Conservation (phyloP, 2,329 filamentous ascomycete species). For the Thielaviopsis populi region DNA sequence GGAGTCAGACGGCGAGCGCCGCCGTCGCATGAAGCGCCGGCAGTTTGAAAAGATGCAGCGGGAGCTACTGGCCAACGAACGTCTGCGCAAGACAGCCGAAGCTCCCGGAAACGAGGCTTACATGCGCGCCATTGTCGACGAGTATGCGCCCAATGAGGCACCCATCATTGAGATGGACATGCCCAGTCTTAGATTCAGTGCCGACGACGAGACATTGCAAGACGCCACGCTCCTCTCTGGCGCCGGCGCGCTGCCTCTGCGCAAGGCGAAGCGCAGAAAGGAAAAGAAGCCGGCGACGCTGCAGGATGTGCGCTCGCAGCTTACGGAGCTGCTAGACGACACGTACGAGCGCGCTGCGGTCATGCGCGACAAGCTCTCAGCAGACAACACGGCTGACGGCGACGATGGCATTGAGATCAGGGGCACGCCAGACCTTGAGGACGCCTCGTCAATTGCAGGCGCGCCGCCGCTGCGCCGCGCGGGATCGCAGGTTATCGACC, state of each 20-base stretch:
- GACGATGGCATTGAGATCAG: conserved; percentile 24
- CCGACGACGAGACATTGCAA: conserved; percentile 20
- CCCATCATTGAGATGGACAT: conserved; percentile 49
- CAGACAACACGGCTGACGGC: conserved; percentile 30
- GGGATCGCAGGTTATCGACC: conserved; percentile 47
- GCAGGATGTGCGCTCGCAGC: conserved; percentile 60
- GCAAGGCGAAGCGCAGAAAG: conserved; percentile 15
- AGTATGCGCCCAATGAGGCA: conserved; percentile 58
- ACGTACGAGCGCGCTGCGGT: conserved; percentile 31
- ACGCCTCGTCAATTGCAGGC: conserved; percentile 7
- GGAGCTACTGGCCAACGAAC: conserved; percentile 74
- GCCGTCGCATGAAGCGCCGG: conserved; percentile 64
- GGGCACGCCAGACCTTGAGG: conserved; percentile 8
- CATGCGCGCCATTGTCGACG: conserved; percentile 75
- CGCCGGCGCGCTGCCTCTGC: conserved; percentile 8
- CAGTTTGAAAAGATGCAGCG: conserved; percentile 89
- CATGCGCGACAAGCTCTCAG: conserved; percentile 34
- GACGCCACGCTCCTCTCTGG: conserved; percentile 21
- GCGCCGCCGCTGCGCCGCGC: conserved; percentile 24
- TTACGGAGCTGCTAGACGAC: conserved; percentile 72
- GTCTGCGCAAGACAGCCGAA: conserved; percentile 76
- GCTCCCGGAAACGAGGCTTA: conserved; percentile 85
- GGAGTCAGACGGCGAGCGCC: conserved; percentile 69
- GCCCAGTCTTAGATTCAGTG: conserved; percentile 17
- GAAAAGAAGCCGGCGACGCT: conserved; percentile 10